phyloP scores from a whole-genome alignment of 495 filamentous ascomycete species.

The Penicillium tannophilum region DNA sequence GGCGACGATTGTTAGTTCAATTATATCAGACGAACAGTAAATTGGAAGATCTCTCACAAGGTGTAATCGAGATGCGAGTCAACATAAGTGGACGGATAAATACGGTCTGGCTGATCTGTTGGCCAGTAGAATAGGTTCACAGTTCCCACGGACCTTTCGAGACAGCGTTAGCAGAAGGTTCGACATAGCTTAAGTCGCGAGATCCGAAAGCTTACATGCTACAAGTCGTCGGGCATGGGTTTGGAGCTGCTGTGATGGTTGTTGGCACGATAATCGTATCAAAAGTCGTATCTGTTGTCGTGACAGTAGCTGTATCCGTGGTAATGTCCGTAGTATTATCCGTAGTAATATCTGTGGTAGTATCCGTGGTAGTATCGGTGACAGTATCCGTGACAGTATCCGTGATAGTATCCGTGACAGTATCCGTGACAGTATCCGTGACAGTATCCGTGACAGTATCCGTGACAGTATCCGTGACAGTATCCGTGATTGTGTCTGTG shows the following conservation, averaged over 20 bases:
- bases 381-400: not conserved
- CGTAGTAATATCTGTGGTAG: not conserved
- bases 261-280: conserved; percentile 16
- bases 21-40: not conserved
- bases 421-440: not conserved
- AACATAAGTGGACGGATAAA: conserved; percentile 23
- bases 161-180: conserved; percentile 8
- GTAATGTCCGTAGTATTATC: not conserved
- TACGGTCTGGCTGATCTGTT: conserved; percentile 15
- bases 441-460: not conserved
- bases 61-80: conserved; percentile 21
- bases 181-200: not conserved
- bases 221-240: conserved; percentile 25
- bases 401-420: not conserved
- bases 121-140: conserved; percentile 29
- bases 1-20: conserved; percentile 2
- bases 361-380: not conserved
- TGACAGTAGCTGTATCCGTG: conserved; percentile 3
- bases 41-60: conserved; percentile 16
- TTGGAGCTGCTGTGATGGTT: conserved; percentile 22
- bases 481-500: not conserved
- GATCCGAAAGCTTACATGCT: conserved; percentile 16
- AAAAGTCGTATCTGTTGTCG: conserved; percentile 1
- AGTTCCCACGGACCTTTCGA: conserved; percentile 21
- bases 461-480: not conserved